Evolutionary conservation across 2,329 filamentous ascomycete genomes (phyloP), one percentile per base, ranked within the genome.

Genomic region (Herpomyces periplanetae): DNA sequence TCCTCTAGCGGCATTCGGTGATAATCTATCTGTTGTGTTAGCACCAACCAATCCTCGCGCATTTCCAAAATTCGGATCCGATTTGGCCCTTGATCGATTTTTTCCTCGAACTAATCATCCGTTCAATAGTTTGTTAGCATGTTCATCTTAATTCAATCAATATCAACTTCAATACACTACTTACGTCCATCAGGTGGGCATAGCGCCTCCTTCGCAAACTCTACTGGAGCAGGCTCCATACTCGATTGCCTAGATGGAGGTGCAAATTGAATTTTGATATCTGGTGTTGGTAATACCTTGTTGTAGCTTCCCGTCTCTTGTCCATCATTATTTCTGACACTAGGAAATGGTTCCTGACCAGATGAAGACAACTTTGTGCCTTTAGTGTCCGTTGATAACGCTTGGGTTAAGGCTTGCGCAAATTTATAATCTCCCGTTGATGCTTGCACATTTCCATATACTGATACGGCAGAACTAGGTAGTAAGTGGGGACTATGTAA

Each of bases 251-350:
- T 43, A 20, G 63, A 53, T 5, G 59, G 59, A 10, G 73, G 73
- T 8, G 71, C 73, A 36, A 68, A 71, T 34, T 87, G 66, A 29
- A 88, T 80, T 33, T 80, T 85, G 38, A 88, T 88, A 19, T 73
- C 66, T 0, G 73, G 73, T n/a, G 73, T 66, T 3, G 62, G 63
- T 60, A 85, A n/a, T n/a, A n/a, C n/a, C n/a, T n/a, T n/a, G n/a
- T n/a, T n/a, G n/a, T n/a, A n/a, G n/a, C n/a, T n/a, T n/a, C n/a
- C n/a, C n/a, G n/a, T n/a, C n/a, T n/a, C n/a, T n/a, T n/a, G n/a
- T n/a, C n/a, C n/a, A n/a, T n/a, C n/a, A n/a, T n/a, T n/a, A n/a
- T n/a, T n/a, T n/a, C n/a, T n/a, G n/a, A n/a, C n/a, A n/a, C n/a
- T n/a, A n/a, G n/a, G n/a, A n/a, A n/a, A n/a, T n/a, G n/a, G n/a